These are phyloP conservation scores for Microbotryum violaceum DNA, from an alignment of 1,284 basidiomycete genomes.

Conservation along the genomic window DNA sequence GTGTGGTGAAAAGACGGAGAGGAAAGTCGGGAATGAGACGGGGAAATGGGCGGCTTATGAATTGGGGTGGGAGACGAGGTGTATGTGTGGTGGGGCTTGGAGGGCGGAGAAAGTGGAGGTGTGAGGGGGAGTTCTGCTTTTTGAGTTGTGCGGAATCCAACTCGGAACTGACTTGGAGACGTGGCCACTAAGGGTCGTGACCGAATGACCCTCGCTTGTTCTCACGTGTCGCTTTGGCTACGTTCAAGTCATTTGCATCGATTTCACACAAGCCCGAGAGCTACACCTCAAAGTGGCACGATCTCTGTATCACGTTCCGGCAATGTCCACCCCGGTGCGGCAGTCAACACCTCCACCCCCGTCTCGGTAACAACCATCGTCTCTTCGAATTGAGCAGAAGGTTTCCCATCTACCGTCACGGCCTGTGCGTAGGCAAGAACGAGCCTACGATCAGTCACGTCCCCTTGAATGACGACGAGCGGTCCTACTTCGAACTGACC, in stretches of 20 bases:
- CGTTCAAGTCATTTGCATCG: too few relatives aligned
- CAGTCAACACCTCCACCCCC: conserved; percentile 82
- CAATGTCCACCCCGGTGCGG: conserved; percentile 39
- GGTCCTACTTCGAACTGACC: too few relatives aligned
- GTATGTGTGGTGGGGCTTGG: conserved; percentile 16
- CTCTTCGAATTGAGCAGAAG: conserved; percentile 82
- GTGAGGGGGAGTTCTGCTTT: too few relatives aligned
- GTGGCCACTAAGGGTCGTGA: too few relatives aligned
- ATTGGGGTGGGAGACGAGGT: conserved; percentile 8
- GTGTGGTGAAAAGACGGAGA: conserved; percentile 3
- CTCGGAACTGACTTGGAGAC: too few relatives aligned
- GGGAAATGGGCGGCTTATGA: conserved; percentile 2
- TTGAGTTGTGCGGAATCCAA: too few relatives aligned
- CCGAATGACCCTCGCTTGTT: too few relatives aligned
- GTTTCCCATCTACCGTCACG: conserved; percentile 75
- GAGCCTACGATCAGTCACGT: too few relatives aligned
- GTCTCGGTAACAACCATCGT: conserved; percentile 87
- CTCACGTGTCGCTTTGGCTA: too few relatives aligned
- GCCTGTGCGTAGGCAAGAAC: conserved; percentile 42
- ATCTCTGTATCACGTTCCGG: conserved; percentile 4
- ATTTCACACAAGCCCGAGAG: too few relatives aligned
- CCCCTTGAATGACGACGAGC: neutral
- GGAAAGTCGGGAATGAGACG: neutral
- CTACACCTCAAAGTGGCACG: too few relatives aligned
- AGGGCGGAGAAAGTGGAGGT: neutral